Percentiles rank a stretch among this genome's conserved stretches.
phyloP scores from a whole-genome alignment of 2,329 filamentous ascomycete species.

The Aspergillus caelatus region DNA sequence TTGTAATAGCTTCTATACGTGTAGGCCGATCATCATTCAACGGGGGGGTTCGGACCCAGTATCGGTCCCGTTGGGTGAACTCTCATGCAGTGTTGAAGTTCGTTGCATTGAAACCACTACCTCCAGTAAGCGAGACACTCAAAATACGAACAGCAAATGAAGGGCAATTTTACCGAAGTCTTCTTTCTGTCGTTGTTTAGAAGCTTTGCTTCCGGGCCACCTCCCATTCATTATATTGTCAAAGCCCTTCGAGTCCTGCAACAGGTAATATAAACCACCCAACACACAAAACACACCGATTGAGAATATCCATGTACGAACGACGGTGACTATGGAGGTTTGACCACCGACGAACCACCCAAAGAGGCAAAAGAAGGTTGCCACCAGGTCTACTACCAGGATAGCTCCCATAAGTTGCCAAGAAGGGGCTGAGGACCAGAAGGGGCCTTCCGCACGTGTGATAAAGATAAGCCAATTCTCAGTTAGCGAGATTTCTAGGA shows the following conservation, averaged over 20 bases:
- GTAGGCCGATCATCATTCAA: neutral
- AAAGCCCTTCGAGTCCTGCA: slow-evolving; percentile 79
- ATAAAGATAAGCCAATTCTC: slow-evolving; percentile 98
- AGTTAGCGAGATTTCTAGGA: slow-evolving; percentile 86
- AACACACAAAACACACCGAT: slow-evolving; percentile 86
- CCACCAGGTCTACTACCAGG: slow-evolving; percentile 77
- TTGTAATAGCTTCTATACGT: neutral
- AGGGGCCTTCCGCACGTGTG: slow-evolving; percentile 87
- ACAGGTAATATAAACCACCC: slow-evolving; percentile 76
- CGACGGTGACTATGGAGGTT: slow-evolving; percentile 79
- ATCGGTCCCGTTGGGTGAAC: slow-evolving; percentile 12
- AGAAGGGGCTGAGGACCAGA: slow-evolving; percentile 87
- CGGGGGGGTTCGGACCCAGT: slow-evolving; percentile 1
- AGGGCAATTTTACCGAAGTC: slow-evolving; percentile 73
- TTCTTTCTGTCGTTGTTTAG: slow-evolving; percentile 80
- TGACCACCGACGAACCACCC: slow-evolving; percentile 74
- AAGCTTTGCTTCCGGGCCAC: slow-evolving; percentile 73
- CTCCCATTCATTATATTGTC: slow-evolving; percentile 94
- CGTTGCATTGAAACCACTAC: slow-evolving; percentile 85
- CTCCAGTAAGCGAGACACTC: slow-evolving; percentile 50
- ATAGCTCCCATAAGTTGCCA: slow-evolving; percentile 82
- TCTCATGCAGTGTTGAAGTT: slow-evolving; percentile 90
- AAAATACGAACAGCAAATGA: slow-evolving; percentile 2
- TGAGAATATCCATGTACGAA: slow-evolving; percentile 89
- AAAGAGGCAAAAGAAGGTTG: slow-evolving; percentile 83